Evolutionary conservation across 2,329 filamentous ascomycete genomes (phyloP).

Genomic region (Cytospora piceicola): DNA sequence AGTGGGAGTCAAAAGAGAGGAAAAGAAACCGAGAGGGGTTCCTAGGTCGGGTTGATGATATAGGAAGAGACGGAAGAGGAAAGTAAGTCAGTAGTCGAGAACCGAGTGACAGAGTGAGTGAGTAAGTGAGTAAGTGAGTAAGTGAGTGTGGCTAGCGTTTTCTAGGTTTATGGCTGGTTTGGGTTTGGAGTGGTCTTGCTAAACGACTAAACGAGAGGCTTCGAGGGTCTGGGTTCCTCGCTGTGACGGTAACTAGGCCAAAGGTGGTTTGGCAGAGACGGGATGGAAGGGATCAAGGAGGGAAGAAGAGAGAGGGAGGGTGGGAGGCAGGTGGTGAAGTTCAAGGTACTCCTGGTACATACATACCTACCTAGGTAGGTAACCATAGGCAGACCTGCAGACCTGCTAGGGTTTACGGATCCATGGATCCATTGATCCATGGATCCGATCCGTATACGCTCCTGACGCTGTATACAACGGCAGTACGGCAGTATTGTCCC

Average conservation of each 20-base stretch:
- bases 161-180: neutral
- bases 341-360: no score
- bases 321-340: no score
- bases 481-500: no score
- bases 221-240: slow-evolving; percentile 1
- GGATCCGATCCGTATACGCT: no score
- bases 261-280: slow-evolving; percentile 3
- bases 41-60: neutral
- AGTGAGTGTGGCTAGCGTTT: neutral
- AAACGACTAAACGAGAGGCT: slow-evolving; percentile 16
- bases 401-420: neutral
- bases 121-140: neutral
- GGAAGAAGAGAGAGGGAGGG: neutral
- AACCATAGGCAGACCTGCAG: neutral
- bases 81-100: neutral
- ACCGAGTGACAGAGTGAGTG: neutral
- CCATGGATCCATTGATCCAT: no score
- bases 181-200: slow-evolving; percentile 2
- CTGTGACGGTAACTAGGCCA: slow-evolving; percentile 11
- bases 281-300: neutral
- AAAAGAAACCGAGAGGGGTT: neutral
- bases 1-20: slow-evolving; percentile 1
- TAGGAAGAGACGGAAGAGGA: neutral
- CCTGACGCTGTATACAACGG: no score
- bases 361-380: no score